Conservation (phyloP, 768 basidiomycete species). For the Suillus subluteus region DNA sequence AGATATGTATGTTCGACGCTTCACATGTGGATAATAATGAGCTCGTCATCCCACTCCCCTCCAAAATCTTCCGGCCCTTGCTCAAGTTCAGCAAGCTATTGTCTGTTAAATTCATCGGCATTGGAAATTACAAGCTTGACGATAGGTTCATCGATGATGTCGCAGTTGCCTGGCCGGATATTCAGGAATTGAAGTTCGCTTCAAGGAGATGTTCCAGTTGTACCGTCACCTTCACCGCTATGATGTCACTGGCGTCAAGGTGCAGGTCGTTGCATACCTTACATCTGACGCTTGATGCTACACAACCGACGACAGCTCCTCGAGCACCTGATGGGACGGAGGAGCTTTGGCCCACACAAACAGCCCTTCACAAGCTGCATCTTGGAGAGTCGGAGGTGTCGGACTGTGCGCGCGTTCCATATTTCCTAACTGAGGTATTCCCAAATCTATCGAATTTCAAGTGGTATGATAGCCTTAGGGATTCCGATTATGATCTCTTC, state of each 20-base stretch:
- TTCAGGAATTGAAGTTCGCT: not conserved
- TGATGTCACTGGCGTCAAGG: not conserved
- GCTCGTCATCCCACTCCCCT: not conserved
- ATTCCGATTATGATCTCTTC: too few relatives aligned
- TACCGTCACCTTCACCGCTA: not conserved
- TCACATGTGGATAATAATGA: not conserved
- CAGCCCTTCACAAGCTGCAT: not conserved
- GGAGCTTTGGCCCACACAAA: not conserved
- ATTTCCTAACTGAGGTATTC: not conserved
- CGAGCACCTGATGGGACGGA: not conserved
- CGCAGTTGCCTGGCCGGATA: not conserved
- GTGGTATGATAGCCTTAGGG: not conserved
- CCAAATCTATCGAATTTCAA: not conserved
- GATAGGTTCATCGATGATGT: not conserved
- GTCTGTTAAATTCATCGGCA: not conserved
- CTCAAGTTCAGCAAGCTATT: not conserved
- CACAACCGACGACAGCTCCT: not conserved
- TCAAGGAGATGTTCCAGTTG: not conserved
- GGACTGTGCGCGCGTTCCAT: not conserved
- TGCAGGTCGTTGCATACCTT: not conserved
- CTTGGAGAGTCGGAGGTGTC: not conserved
- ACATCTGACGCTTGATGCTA: not conserved
- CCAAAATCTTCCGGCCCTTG: not conserved
- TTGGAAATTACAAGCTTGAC: not conserved
- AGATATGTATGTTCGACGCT: too few relatives aligned